phyloP scores from a whole-genome alignment of 2,329 filamentous ascomycete species.

The Diplodia intermedia region DNA sequence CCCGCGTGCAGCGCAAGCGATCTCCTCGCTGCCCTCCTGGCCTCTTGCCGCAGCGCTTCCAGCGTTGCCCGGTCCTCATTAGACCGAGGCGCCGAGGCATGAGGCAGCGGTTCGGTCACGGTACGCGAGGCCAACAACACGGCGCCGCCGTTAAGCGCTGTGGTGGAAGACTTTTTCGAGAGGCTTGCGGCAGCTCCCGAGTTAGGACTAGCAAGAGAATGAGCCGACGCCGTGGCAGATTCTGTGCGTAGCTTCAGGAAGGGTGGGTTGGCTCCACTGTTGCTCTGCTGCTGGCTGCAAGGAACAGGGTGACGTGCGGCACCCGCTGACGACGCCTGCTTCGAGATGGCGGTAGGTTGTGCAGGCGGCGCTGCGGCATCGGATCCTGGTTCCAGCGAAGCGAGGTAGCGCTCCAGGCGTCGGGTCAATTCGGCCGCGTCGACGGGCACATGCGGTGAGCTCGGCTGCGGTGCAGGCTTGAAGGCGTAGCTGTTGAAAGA shows the following conservation, averaged over 20 bases:
- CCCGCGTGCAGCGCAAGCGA: background rate
- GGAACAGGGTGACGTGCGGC: background rate
- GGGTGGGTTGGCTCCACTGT: background rate
- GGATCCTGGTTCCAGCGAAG: constrained; percentile 2
- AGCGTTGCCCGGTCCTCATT: background rate
- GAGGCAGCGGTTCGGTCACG: background rate
- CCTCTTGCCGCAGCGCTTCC: constrained; percentile 7
- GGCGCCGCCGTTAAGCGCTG: background rate
- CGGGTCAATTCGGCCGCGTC: constrained; percentile 24
- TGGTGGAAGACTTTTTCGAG: background rate
- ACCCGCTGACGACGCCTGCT: background rate
- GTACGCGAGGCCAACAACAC: background rate
- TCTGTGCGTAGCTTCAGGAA: background rate
- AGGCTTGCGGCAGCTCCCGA: background rate
- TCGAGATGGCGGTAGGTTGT: background rate
- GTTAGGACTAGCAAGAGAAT: constrained; percentile 18
- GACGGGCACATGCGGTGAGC: background rate
- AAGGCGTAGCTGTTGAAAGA: constrained; percentile 25
- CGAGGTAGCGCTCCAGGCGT: constrained; percentile 19
- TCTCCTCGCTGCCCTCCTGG: background rate
- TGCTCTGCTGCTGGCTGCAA: background rate
- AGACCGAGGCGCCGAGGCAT: background rate
- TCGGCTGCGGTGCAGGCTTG: constrained; percentile 13
- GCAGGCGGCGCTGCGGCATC: background rate
- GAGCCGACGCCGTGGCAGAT: constrained; percentile 2